Base-by-base conservation (phyloP, 1,284 basidiomycete species). In the Trichosporon asahii region DNA sequence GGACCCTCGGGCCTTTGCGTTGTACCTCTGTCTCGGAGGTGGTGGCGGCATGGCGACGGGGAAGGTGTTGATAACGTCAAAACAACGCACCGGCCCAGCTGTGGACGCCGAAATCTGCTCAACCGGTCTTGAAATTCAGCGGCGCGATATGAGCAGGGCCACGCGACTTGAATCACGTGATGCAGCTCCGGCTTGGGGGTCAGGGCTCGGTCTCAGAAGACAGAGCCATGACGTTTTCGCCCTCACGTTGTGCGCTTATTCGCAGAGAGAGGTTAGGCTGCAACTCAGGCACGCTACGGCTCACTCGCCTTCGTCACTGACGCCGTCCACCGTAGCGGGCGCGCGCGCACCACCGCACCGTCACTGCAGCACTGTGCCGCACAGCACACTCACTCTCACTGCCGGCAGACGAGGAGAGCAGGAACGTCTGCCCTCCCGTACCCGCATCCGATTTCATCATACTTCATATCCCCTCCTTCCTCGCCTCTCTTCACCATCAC, bases 1-100 rank as follows among this genome's bases (percentile, higher is more conserved):
- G 4, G 82, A 82, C 9, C 82, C 81, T 68, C 82, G 68, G 1
- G 82, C 82, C 73, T 83, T 83, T 21, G 81, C 76, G 65, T 83
- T 83, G 74, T 82, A 83, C 68, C 82, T 68, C 73, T 83, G 73
- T 64, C 76, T 68, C 5, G 77, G 77, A 27, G 82, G 81, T 12
- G 80, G 79, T 2, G 79, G 78, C 53, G 77, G 77, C 76, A 79
- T 80, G 27, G 63, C 60, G 60, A 15, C 37, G 23, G 18, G 21
- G 25, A 18, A 27, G 40, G 9, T 35, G 63, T 68, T 33, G 46
- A 25, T n/a, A n/a, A 64, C n/a, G 18, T 11, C 55, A 60, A 27
- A 60, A 60, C 55, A 60, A 60, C 14, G 35, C 21, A 23, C 15
- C 8, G 31, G 31, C 18, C 14, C n/a, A 33, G n/a, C n/a, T 35